Evolutionary conservation across 148 eudicot species (phyloP), one percentile per base, ranked within the genome.

Genomic region (Talinum fruticosum): DNA sequence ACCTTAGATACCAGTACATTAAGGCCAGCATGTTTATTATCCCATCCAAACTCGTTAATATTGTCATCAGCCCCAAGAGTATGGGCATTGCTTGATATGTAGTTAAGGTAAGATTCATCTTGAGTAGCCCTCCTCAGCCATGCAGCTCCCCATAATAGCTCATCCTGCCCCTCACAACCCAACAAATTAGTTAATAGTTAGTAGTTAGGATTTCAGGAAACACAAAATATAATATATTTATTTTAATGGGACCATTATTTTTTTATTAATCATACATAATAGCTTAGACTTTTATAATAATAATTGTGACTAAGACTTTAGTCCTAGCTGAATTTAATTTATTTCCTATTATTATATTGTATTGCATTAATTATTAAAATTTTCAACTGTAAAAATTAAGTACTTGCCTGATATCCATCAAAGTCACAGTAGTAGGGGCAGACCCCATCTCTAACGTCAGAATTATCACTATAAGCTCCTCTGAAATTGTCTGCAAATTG

Each of bases 381-480:
- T 30, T 36, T 19, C 26, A 21, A 68, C 44, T 21, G 24, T 57
- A 44, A n/a, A n/a, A 32, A 35, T 49, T 54, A 67, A 74, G 28
- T 53, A 49, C 81, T 87, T 84, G 72, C 99, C 89, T 93, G 97
- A 73, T 91, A 96, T n/a, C 99, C 99, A 81, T 88, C 92, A 80
- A 89, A 96, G 77, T 93, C 97, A 70, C 99, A 96, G 75, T 96
- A 96, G 81, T 83, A 96, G 21, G 99, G 99, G 85, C 99, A 96
- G 2, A 81, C 97, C 4, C 93, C 93, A 29, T 76, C 85, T 69
- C 85, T 83, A 61, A 96, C 81, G 33, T 90, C 57, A 0, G 88
- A 24, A 79, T 91, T 93, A 79, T 96, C 99, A 61, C 97, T 96
- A 68, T 96, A 96, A 79, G 99, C 97, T 64, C 97, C 97, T 72